These are phyloP conservation scores for Candida sakaeoensis DNA, from an alignment of 805 yeast species.

Conservation along the genomic window DNA sequence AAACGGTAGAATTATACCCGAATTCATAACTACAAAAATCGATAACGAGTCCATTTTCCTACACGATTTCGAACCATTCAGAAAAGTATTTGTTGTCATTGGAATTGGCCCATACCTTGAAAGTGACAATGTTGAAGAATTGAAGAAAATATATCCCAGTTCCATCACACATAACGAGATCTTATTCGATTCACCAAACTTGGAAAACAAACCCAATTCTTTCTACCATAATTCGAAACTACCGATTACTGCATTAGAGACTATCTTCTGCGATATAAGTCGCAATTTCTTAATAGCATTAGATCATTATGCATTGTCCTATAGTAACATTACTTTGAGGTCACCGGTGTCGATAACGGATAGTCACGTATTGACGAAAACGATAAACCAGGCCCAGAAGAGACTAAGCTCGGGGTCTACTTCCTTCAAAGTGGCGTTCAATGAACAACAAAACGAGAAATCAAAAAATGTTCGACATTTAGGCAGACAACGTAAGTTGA, in stretches of 20 bases:
- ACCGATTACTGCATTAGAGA: slow-evolving; percentile 42
- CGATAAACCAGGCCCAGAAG: slow-evolving; percentile 41
- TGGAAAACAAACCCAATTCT: slow-evolving; percentile 11
- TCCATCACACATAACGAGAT: slow-evolving; percentile 54
- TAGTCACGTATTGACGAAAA: slow-evolving; percentile 39
- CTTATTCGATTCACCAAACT: slow-evolving; percentile 47
- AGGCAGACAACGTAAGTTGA: slow-evolving; percentile 72
- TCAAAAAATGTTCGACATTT: slow-evolving; percentile 44
- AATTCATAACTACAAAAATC: slow-evolving; percentile 43
- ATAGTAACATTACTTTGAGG: slow-evolving; percentile 73
- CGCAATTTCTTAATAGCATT: slow-evolving; percentile 59
- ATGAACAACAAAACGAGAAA: slow-evolving; percentile 12
- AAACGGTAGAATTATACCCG: slow-evolving; percentile 65
- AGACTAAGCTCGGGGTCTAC: slow-evolving; percentile 39
- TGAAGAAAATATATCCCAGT: slow-evolving; percentile 46
- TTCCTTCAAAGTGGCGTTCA: slow-evolving; percentile 31
- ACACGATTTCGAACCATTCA: slow-evolving; percentile 85
- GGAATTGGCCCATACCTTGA: slow-evolving; percentile 37
- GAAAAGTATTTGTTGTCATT: slow-evolving; percentile 66
- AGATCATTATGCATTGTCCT: slow-evolving; percentile 67
- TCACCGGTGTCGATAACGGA: slow-evolving; percentile 71
- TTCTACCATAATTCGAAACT: slow-evolving; percentile 25
- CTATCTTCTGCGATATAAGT: slow-evolving; percentile 71
- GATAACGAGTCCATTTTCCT: slow-evolving; percentile 62
- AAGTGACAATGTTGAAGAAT: slow-evolving; percentile 12